These are phyloP conservation scores for Inonotus hispidus DNA, from an alignment of 1,284 basidiomycete species.

Conservation along the genomic window DNA sequence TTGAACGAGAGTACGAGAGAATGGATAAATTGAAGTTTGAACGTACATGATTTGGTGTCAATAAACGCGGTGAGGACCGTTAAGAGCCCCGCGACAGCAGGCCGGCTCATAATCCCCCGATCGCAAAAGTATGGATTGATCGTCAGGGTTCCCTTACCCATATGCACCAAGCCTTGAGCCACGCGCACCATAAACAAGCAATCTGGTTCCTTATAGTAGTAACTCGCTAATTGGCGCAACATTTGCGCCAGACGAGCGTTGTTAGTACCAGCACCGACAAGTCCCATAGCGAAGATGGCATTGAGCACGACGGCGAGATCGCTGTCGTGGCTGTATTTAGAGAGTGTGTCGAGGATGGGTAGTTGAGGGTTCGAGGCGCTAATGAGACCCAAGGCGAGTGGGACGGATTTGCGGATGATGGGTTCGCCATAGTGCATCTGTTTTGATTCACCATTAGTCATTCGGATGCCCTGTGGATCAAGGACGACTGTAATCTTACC, in stretches of 20 bases:
- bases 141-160: slow-evolving; percentile 99
- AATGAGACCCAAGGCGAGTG: slow-evolving; percentile 91
- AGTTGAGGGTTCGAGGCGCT: slow-evolving; percentile 95
- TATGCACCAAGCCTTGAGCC: slow-evolving; percentile 94
- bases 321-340: slow-evolving; percentile 99
- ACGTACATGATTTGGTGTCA: slow-evolving; percentile 88
- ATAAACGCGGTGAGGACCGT: slow-evolving; percentile 90
- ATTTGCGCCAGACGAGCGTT: slow-evolving; percentile 97
- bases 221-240: slow-evolving; percentile 92
- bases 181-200: slow-evolving; percentile 96
- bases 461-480: not conserved
- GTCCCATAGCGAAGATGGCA: slow-evolving; percentile 98
- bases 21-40: too few relatives aligned
- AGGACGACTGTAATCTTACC: slow-evolving; percentile 40
- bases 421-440: slow-evolving; percentile 99
- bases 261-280: slow-evolving; percentile 97
- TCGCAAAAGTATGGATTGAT: slow-evolving; percentile 97
- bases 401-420: slow-evolving; percentile 88
- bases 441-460: slow-evolving; percentile 10
- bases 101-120: slow-evolving; percentile 83
- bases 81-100: slow-evolving; percentile 89
- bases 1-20: too few relatives aligned
- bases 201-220: slow-evolving; percentile 97
- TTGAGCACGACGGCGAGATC: slow-evolving; percentile 95
- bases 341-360: slow-evolving; percentile 94